Evolutionary conservation across 1,284 basidiomycete genomes (phyloP).

Genomic region (Fistulinella staudtii): DNA sequence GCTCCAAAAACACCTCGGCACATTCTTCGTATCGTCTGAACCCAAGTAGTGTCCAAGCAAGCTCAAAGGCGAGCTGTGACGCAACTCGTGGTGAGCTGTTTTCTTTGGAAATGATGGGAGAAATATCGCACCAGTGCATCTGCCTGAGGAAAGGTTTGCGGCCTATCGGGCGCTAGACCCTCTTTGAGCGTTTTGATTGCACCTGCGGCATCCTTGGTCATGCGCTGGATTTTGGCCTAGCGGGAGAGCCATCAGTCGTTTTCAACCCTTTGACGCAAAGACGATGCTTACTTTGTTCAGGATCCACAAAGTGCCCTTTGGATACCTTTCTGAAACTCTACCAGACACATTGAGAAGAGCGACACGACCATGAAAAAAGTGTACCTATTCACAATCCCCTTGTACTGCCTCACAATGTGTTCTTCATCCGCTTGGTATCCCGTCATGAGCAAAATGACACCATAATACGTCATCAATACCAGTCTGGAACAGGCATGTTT

Average conservation of each 20-base stretch:
- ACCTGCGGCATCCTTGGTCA: slow-evolving; percentile 57
- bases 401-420: slow-evolving; percentile 59
- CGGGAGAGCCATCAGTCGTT: background rate
- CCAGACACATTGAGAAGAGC: background rate
- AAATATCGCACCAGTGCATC: slow-evolving; percentile 53
- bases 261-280: background rate
- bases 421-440: slow-evolving; percentile 73
- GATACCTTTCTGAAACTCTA: slow-evolving; percentile 55
- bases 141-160: slow-evolving; percentile 59
- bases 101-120: background rate
- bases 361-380: slow-evolving; percentile 13
- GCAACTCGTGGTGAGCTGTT: background rate
- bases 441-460: slow-evolving; percentile 61
- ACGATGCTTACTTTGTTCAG: slow-evolving; percentile 53
- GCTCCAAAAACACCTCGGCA: slow-evolving; percentile 58
- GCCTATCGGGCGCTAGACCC: slow-evolving; percentile 52
- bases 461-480: slow-evolving; percentile 75
- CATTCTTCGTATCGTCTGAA: slow-evolving; percentile 63
- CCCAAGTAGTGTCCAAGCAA: slow-evolving; percentile 70
- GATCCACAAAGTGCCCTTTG: slow-evolving; percentile 70
- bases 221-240: slow-evolving; percentile 71
- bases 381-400: slow-evolving; percentile 57
- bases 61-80: slow-evolving; percentile 68
- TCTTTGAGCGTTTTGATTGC: slow-evolving; percentile 60
- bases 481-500: slow-evolving; percentile 41